A percentile compares a stretch with the other conserved stretches of the same genome.
phyloP scores from a whole-genome alignment of 441 rosid genomes.

The Pelargonium citronellum region DNA sequence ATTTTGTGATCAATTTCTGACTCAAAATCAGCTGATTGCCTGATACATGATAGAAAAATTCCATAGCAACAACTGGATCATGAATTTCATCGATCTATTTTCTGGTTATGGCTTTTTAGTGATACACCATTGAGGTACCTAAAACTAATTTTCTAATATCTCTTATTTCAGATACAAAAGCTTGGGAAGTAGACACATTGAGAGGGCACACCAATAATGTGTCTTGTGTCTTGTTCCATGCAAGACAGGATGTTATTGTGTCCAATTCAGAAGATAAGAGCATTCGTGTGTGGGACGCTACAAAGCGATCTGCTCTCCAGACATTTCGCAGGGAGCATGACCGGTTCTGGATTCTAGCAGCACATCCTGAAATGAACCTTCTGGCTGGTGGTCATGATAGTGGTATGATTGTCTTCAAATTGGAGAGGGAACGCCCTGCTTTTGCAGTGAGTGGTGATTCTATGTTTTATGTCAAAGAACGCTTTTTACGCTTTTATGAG shows the following conservation, averaged over 20 bases:
- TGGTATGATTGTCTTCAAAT: conserved; percentile 83
- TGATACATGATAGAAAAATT: too few species aligned
- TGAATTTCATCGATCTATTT: background rate
- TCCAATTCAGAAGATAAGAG: conserved; percentile 86
- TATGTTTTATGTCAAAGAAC: conserved; percentile 62
- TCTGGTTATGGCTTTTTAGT: background rate
- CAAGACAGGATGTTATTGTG: conserved; percentile 77
- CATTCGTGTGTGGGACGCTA: conserved; percentile 83
- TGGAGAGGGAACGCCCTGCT: conserved; percentile 90
- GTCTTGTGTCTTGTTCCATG: conserved; percentile 75
- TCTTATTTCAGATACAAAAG: conserved; percentile 62
- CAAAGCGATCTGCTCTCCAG: conserved; percentile 72
- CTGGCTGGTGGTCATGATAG: conserved; percentile 90
- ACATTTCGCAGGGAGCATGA: conserved; percentile 83
- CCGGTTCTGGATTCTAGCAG: conserved; percentile 78
- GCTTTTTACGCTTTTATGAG: conserved; percentile 63
- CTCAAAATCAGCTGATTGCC: too few species aligned
- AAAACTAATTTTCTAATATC: background rate
- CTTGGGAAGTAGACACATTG: conserved; percentile 86
- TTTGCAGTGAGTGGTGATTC: conserved; percentile 71
- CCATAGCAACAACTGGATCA: too few species aligned
- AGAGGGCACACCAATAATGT: conserved; percentile 83
- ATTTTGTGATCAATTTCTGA: too few species aligned
- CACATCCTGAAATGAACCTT: conserved; percentile 81
- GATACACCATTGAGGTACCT: background rate